Evolutionary conservation across 1,284 basidiomycete genomes (phyloP).

Genomic region (Tilletia indica): DNA sequence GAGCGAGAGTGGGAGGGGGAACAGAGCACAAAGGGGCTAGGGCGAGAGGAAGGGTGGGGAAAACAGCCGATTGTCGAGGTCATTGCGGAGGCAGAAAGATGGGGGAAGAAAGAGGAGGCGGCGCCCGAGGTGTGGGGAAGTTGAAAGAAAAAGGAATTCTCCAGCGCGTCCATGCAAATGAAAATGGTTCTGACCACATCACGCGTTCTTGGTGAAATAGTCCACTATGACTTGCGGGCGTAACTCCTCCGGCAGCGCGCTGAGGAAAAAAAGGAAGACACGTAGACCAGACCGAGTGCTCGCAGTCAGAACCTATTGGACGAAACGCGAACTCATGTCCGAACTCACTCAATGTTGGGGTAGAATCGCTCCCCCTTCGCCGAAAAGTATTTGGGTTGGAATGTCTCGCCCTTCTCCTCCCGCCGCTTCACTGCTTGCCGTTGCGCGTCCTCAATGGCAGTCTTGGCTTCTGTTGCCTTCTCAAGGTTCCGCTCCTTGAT

Average conservation of each 20-base stretch:
- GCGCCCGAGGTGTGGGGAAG: not conserved
- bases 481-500: constrained; percentile 88
- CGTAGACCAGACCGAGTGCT: no score
- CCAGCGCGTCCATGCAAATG: not conserved
- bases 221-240: constrained; percentile 32
- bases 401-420: constrained; percentile 71
- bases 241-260: constrained; percentile 30
- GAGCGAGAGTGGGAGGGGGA: no score
- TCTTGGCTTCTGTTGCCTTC: constrained; percentile 85
- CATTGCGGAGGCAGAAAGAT: not conserved
- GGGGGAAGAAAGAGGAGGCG: not conserved
- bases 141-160: not conserved
- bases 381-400: constrained; percentile 77
- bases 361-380: constrained; percentile 59
- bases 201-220: constrained; percentile 33
- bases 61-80: not conserved
- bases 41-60: not conserved
- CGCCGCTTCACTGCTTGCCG: constrained; percentile 74
- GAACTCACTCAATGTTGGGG: constrained; percentile 42
- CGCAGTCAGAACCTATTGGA: not conserved
- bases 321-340: not conserved
- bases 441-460: constrained; percentile 86
- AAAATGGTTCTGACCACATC: not conserved
- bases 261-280: constrained; percentile 4
- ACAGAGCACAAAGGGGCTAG: not conserved